Evolutionary conservation across 164 flowering plant genomes (phyloP).

Genomic region (Kalanchoe fedtschenkoi): DNA sequence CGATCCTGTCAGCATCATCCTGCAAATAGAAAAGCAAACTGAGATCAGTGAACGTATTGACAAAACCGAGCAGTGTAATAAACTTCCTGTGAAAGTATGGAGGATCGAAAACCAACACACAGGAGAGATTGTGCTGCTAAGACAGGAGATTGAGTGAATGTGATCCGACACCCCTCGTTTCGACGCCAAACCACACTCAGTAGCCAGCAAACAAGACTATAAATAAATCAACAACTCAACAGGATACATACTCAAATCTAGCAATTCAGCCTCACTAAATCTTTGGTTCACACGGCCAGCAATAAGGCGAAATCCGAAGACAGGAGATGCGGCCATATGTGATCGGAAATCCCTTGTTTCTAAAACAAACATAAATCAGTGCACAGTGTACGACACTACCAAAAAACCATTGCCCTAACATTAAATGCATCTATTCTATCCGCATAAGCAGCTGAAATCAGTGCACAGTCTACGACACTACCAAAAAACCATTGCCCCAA

Average conservation of each 20-base stretch:
- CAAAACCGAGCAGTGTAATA: not conserved
- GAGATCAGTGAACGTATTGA: not conserved
- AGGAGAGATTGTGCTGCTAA: not conserved
- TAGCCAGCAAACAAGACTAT: too few species aligned
- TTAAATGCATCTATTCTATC: too few species aligned
- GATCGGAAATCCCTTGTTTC: not conserved
- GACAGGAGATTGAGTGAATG: too few species aligned
- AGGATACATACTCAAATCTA: too few species aligned
- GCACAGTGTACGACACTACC: not conserved
- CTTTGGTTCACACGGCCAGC: not conserved
- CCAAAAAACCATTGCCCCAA: not conserved
- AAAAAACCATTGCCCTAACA: not conserved
- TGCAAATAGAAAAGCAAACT: constrained; percentile 18
- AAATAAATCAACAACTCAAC: too few species aligned
- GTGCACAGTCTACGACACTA: not conserved
- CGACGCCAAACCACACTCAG: too few species aligned
- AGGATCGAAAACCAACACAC: not conserved
- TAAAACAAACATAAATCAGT: not conserved
- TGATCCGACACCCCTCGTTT: too few species aligned
- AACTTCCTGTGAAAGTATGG: not conserved
- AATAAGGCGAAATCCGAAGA: not conserved
- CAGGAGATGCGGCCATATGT: not conserved
- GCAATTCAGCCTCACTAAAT: not conserved
- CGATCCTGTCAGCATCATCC: constrained; percentile 82
- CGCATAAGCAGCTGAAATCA: too few species aligned